Conservation (phyloP, 2,329 filamentous ascomycete species). For the Pyrenophora tritici-repentis region DNA sequence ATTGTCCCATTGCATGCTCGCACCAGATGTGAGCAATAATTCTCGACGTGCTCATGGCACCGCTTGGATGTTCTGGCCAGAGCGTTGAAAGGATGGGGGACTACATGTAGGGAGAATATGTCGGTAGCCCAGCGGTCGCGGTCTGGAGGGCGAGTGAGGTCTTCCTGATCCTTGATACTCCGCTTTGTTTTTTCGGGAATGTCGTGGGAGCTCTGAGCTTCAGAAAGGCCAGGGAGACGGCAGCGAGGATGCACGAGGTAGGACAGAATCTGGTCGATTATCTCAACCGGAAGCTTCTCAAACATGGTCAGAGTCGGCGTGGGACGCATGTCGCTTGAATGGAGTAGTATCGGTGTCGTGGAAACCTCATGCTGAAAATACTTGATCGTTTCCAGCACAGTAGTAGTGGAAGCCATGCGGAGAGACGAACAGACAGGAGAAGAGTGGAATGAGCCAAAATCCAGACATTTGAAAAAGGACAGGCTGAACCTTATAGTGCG, state of each 20-base stretch:
- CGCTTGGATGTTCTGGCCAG: slow-evolving; percentile 32
- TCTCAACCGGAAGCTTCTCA: slow-evolving; percentile 35
- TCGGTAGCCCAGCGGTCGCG: slow-evolving; percentile 33
- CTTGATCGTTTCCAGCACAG: neutral
- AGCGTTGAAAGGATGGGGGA: slow-evolving; percentile 36
- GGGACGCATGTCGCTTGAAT: neutral
- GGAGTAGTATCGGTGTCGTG: neutral
- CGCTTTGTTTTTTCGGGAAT: slow-evolving; percentile 20
- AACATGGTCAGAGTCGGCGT: slow-evolving; percentile 18
- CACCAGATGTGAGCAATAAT: slow-evolving; percentile 35
- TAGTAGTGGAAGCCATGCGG: slow-evolving; percentile 7
- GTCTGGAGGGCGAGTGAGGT: slow-evolving; percentile 31
- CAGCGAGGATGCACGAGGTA: slow-evolving; percentile 37
- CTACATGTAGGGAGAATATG: slow-evolving; percentile 30
- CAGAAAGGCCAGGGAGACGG: slow-evolving; percentile 36
- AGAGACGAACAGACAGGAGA: neutral
- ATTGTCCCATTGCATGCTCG: slow-evolving; percentile 26
- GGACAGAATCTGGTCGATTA: slow-evolving; percentile 35
- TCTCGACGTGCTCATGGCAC: slow-evolving; percentile 29
- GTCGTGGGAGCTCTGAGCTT: slow-evolving; percentile 32
- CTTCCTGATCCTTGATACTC: slow-evolving; percentile 26
- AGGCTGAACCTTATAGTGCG: slow-evolving; percentile 8
- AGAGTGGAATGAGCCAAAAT: neutral
- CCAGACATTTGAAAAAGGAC: neutral
- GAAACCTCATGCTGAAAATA: neutral